Evolutionary conservation across 768 basidiomycete species (phyloP), one percentile per base, ranked within the genome.

Genomic region (Boletus reticulatus): DNA sequence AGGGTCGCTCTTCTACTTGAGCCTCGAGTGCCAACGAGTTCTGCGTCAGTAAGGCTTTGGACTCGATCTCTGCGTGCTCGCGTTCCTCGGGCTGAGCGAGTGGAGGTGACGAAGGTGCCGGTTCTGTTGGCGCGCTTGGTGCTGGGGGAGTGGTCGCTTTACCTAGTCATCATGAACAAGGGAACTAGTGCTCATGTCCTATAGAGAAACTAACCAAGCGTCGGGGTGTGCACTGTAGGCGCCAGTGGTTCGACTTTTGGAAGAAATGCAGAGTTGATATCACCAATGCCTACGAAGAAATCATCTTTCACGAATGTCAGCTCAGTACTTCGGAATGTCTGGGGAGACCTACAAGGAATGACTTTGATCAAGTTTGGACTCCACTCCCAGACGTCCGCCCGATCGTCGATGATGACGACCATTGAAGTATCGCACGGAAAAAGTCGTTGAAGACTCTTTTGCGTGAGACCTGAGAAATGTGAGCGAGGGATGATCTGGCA

Each of bases 341-440:
- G 4, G 16, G n/a, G 27, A 53, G 31, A 73, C 85, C 60, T 58
- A 95, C 95, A 99, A 52, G 96, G 96, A 22, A 98, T 84, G 55
- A 98, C 96, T 77, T 98, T 96, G 68, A 98, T 82, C 38, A 99
- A 79, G 72, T 99, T 98, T 3, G 95, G 94, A 65, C 91, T 91
- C 84, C 94, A 94, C 66, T 94, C 92, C 97, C 97, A 99, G 32
- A 99, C 96, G 67, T 99, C 97, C 4, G 93, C 89, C 24, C 97
- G 87, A 74, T 99, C 97, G 72, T 99, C 97, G 55, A 99, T 98
- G 63, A 99, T 91, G 62, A 98, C 96, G 2, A 98, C 96, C 96
- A 97, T 99, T 24, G 92, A 94, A 38, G 92, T 94, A 72, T 98
- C 96, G 53, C 92, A 94, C 7, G 97, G 97, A 68, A 99, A 99